A percentile compares a stretch with the other conserved stretches of the same genome.
Conservation (phyloP, 306 rosid species). For the Vigna reflexopilosa region DNA sequence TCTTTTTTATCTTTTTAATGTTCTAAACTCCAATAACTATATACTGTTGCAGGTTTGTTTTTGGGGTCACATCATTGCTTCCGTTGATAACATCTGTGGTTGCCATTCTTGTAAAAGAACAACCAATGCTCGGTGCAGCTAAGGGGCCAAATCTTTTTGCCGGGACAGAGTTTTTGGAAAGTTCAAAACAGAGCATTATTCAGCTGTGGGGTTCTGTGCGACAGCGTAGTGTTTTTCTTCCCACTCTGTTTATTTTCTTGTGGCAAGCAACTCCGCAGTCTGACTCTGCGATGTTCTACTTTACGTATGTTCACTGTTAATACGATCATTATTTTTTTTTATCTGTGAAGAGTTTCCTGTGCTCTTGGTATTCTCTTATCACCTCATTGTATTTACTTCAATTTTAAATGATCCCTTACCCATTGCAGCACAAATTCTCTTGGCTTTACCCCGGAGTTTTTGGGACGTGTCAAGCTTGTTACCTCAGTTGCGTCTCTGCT, state of each 20-base stretch:
- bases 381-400: conserved; percentile 23
- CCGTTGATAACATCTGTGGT: conserved; percentile 93
- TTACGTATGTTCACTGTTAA: conserved; percentile 68
- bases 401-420: conserved; percentile 39
- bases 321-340: conserved; percentile 24
- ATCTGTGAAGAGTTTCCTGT: conserved; percentile 22
- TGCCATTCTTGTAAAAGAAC: conserved; percentile 92
- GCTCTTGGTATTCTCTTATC: conserved; percentile 27
- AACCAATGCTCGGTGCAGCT: conserved; percentile 55
- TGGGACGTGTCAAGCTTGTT: conserved; percentile 96
- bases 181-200: conserved; percentile 71
- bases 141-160: conserved; percentile 55
- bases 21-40: conserved; percentile 32
- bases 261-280: conserved; percentile 99
- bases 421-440: conserved; percentile 88
- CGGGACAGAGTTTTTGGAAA: conserved; percentile 60
- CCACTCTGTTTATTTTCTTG: conserved; percentile 88
- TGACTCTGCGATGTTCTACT: conserved; percentile 98
- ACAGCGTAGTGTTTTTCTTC: conserved; percentile 82
- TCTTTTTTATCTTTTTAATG: not conserved
- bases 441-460: conserved; percentile 88
- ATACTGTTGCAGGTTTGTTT: conserved; percentile 82
- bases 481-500: conserved; percentile 90
- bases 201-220: conserved; percentile 81
- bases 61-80: conserved; percentile 89